Evolutionary conservation across 2,329 filamentous ascomycete genomes (phyloP), one percentile per base, ranked within the genome.

Genomic region (Paecilomyces variotii): DNA sequence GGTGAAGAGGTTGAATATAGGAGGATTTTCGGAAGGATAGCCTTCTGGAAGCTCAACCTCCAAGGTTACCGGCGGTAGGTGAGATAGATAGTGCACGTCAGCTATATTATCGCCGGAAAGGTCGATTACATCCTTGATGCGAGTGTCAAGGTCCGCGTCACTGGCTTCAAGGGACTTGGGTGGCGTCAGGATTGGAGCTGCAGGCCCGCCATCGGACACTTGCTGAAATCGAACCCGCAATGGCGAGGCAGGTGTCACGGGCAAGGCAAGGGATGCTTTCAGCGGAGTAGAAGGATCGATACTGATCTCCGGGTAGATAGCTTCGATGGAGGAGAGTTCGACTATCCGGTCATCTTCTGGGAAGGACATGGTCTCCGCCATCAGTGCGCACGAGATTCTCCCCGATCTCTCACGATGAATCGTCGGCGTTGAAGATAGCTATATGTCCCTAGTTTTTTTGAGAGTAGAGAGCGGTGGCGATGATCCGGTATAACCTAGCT

Each of bases 291-390:
- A 64, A 7, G 78, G 66, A 56, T 84, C 77, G 59, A 81, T 69
- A 32, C 74, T 70, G 19, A 87, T 78, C 71, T 87, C 84, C 1
- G 84, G 84, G 60, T 79, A 87, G 58, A 87, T 87, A 55, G 84
- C 83, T 52, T 79, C 76, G 59, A 87, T 79, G 26, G 84, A 80
- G 9, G 77, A 79, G 53, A 87, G 74, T 71, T 87, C 84, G 64
- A 85, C 79, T 30, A 78, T 76, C 61, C 84, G 80, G 64, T 87
- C 84, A 67, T 87, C 84, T 11, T 82, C 79, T 10, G 59, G 57
- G 25, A 65, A 59, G 24, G 59, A 57, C 14, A 67, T 65, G 56
- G 69, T 64, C 63, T 76, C 75, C 54, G 72, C 68, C 75, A 78
- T 76, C 19, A 53, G 61, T 59, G 32, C 50, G 50, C 39, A n/a